A percentile compares a stretch with the other conserved stretches of the same genome.
Evolutionary conservation across 2,329 filamentous ascomycete genomes (phyloP).

Genomic region (Claviceps sorghi): DNA sequence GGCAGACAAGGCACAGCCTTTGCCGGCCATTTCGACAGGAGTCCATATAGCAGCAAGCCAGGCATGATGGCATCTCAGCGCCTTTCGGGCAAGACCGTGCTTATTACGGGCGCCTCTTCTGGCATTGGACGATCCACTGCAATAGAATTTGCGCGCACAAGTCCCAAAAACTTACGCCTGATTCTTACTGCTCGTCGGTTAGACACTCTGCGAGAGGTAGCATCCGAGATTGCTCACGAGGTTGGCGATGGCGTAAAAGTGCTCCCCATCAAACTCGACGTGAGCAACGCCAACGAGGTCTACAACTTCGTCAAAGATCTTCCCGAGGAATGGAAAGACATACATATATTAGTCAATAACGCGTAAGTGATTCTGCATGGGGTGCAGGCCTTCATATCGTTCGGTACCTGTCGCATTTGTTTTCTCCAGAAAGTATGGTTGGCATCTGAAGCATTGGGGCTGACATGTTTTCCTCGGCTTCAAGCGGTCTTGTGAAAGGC

Average conservation of each 20-base stretch:
- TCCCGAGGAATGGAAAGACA: constrained; percentile 68
- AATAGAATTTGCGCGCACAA: constrained; percentile 83
- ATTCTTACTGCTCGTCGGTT: constrained; percentile 79
- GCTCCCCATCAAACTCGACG: constrained; percentile 69
- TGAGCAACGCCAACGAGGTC: constrained; percentile 66
- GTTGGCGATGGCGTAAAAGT: constrained; percentile 71
- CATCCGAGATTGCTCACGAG: constrained; percentile 60
- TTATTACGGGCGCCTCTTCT: constrained; percentile 84
- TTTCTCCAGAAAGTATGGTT: too few relatives aligned
- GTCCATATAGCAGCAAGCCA: background rate
- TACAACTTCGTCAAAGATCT: constrained; percentile 55
- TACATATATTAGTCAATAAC: constrained; percentile 90
- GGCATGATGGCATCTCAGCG: constrained; percentile 42
- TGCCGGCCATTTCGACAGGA: background rate
- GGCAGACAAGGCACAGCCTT: background rate
- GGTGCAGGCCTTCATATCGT: background rate
- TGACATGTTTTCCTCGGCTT: background rate
- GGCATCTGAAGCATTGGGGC: background rate
- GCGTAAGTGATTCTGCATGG: constrained; percentile 45
- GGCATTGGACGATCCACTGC: constrained; percentile 76
- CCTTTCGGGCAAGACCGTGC: constrained; percentile 80
- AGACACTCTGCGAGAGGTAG: constrained; percentile 63
- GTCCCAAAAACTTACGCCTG: constrained; percentile 64
- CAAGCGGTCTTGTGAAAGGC: constrained; percentile 74
- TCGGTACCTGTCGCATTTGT: background rate